Percentiles rank a stretch among this genome's conserved stretches.
phyloP scores from a whole-genome alignment of 257 asterid genomes.

The Ligustrum vulgare region DNA sequence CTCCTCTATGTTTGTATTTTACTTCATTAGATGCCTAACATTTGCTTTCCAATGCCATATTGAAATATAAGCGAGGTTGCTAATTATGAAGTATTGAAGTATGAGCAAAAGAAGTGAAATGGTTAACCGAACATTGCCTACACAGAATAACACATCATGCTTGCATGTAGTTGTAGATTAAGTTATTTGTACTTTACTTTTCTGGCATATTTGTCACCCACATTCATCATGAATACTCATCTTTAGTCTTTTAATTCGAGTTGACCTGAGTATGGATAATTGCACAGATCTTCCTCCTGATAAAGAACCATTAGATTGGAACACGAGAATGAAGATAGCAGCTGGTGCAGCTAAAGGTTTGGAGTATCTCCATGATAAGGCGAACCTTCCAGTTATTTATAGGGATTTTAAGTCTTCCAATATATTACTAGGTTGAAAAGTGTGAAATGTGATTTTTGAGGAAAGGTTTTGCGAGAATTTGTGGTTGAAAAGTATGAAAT shows the following conservation, averaged over 20 bases:
- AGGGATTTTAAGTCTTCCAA: conserved; percentile 62
- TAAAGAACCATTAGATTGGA: conserved; percentile 58
- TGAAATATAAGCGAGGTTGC: not conserved
- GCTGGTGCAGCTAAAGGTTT: conserved; percentile 65
- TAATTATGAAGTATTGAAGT: not conserved
- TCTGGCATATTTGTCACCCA: not conserved
- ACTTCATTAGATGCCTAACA: not conserved
- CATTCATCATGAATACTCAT: not conserved
- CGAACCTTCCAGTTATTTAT: conserved; percentile 56
- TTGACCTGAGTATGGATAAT: not conserved
- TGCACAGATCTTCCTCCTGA: conserved; percentile 52
- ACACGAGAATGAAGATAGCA: conserved; percentile 58
- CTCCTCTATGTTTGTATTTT: not conserved
- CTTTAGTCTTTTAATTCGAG: not conserved
- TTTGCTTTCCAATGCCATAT: not conserved
- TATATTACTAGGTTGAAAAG: conserved; percentile 38
- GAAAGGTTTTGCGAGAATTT: too few species aligned
- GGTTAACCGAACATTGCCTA: not conserved
- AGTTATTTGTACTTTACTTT: not conserved
- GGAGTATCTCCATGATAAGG: conserved; percentile 64
- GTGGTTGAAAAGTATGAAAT: too few species aligned
- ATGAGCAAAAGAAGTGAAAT: not conserved
- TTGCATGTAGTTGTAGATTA: not conserved
- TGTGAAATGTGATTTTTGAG: too few species aligned
- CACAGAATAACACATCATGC: not conserved